Base-by-base conservation (phyloP, 257 asterid genomes). In the Pogostemon cablin region DNA sequence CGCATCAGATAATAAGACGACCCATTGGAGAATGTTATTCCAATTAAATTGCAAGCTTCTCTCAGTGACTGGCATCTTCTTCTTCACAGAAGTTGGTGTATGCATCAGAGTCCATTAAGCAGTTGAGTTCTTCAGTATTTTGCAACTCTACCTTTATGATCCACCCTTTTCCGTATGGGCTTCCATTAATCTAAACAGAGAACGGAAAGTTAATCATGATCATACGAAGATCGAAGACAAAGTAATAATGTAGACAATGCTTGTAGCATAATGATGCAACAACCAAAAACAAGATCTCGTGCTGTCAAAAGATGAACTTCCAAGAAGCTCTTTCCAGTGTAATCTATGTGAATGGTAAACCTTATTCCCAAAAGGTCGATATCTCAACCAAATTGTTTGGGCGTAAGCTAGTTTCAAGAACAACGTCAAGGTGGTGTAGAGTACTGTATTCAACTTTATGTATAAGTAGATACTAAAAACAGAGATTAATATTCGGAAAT, bases 91-190 rank as follows among this genome's bases (percentile, higher is more conserved):
- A 82, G 81, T 83, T 81, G 75, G 93, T 78, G 83, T 93, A 93
- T 7, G 71, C 70, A 7, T 81, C 91, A 38, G 91, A 63, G 74
- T 85, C 95, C 89, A 93, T 86, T 46, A 93, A 82, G 52, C 79
- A 57, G 57, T 68, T 71, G 62, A 86, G 72, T 69, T 91, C 98
- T 5, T 82, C 86, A 5, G 79, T 65, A 10, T 72, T 78, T 71
- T 79, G 80, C 73, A 93, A 15, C 78, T 89, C 96, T 20, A 93
- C 99, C 86, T 91, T 93, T 75, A 93, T 89, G 72, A 93, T 86
- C 99, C 99, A 93, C 75, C 99, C 99, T 11, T 88, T 86, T 52
- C 86, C 81, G n/a, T 88, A 93, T 0, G 98, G 96, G 82, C 96
- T 90, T 7, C 81, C 86, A 15, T 92, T 92, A 25, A 92, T 83